These are phyloP conservation scores for Bolboschoenoplectus hybrid DNA, from an alignment of 202 grass and related monocot species.

Conservation along the genomic window DNA sequence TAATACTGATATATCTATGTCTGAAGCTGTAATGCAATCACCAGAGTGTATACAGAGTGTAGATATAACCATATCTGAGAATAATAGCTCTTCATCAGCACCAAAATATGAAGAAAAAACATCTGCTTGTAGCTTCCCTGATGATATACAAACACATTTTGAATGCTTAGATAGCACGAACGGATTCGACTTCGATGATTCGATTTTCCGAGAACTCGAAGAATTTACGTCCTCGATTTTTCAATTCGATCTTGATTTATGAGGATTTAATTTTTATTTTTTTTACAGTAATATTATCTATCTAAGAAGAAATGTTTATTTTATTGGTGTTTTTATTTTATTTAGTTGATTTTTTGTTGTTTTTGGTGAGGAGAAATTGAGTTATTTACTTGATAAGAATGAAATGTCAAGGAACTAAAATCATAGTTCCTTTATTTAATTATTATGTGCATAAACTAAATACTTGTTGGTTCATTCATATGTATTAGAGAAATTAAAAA, in stretches of 20 bases:
- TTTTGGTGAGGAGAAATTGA: slow-evolving; percentile 37
- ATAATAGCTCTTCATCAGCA: slow-evolving; percentile 40
- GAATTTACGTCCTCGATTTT: slow-evolving; percentile 62
- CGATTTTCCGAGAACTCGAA: slow-evolving; percentile 73
- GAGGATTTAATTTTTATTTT: slow-evolving; percentile 8
- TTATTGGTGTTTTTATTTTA: not conserved
- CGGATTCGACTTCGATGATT: slow-evolving; percentile 51
- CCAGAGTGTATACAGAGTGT: slow-evolving; percentile 83
- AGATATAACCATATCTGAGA: slow-evolving; percentile 51
- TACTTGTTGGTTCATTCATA: not conserved
- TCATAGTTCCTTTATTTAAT: not conserved
- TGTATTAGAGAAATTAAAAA: not conserved
- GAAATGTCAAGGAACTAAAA: not conserved
- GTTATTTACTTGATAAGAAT: slow-evolving; percentile 8
- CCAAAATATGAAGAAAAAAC: slow-evolving; percentile 30
- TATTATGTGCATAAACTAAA: slow-evolving; percentile 22
- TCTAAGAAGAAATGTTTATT: slow-evolving; percentile 12
- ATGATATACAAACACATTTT: slow-evolving; percentile 90
- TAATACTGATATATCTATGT: slow-evolving; percentile 48
- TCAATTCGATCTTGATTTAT: slow-evolving; percentile 70
- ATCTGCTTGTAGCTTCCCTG: slow-evolving; percentile 70
- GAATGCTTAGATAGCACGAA: slow-evolving; percentile 53
- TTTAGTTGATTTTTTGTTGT: not conserved
- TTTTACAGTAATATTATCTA: not conserved
- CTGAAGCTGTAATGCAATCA: slow-evolving; percentile 50